A percentile compares a stretch with the other conserved stretches of the same genome.
Conservation (phyloP, 2,329 filamentous ascomycete genomes). For the Ophiocordyceps robertsii region DNA sequence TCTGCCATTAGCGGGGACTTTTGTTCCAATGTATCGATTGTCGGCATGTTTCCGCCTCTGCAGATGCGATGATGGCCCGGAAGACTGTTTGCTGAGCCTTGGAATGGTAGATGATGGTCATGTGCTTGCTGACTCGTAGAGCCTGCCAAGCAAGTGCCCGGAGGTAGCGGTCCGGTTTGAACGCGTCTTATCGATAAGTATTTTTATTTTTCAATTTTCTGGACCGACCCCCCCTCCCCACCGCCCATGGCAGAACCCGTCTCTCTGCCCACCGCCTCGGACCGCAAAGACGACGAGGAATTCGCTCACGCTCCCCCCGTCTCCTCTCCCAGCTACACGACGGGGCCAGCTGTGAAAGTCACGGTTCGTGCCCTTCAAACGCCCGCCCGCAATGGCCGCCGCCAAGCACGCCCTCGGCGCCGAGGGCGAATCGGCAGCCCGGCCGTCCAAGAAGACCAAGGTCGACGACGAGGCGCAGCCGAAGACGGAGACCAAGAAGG, state of each 20-base stretch:
- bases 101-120: too few species aligned
- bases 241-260: not conserved
- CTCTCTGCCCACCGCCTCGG: not conserved
- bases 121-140: too few species aligned
- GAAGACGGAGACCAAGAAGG: conserved; percentile 24
- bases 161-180: not conserved
- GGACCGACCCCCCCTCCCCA: conserved; percentile 3
- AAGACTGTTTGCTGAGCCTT: too few species aligned
- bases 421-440: conserved; percentile 18
- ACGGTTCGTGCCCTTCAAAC: too few species aligned
- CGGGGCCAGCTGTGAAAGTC: too few species aligned
- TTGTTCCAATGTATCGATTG: too few species aligned
- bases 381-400: conserved; percentile 19
- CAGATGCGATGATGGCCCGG: too few species aligned
- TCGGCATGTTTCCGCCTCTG: too few species aligned
- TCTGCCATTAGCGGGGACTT: too few species aligned
- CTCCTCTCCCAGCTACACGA: too few species aligned
- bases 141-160: not conserved
- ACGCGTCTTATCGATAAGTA: conserved; percentile 19
- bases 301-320: too few species aligned
- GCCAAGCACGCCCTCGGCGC: conserved; percentile 24
- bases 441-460: conserved; percentile 26
- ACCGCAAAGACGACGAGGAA: not conserved
- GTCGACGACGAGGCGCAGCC: conserved; percentile 13
- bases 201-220: conserved; percentile 10